A percentile compares a stretch with the other conserved stretches of the same genome.
Conservation (phyloP, 148 eudicot genomes). For the Rhododendron griersonianum region DNA sequence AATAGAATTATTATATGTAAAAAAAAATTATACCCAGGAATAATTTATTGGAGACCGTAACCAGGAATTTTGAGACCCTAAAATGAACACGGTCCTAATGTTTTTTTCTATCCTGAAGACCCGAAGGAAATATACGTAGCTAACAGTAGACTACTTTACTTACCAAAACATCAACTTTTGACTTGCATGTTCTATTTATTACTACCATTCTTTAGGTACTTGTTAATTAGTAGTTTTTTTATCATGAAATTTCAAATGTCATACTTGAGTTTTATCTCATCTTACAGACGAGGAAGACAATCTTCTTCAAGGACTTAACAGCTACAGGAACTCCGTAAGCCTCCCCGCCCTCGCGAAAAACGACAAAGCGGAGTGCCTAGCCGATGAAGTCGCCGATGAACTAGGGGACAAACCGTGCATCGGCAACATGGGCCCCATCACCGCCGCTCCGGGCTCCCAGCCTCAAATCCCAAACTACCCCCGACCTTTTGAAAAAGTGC, state of each 20-base stretch:
- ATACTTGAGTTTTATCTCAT: not conserved
- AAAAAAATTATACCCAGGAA: too few relatives aligned
- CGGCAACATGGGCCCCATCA: constrained; percentile 19
- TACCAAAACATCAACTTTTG: not conserved
- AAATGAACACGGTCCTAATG: too few relatives aligned
- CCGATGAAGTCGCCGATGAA: constrained; percentile 51
- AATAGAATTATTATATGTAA: too few relatives aligned
- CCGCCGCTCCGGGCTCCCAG: constrained; percentile 22
- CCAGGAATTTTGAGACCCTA: too few relatives aligned
- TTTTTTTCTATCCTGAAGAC: not conserved
- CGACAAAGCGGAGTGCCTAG: constrained; percentile 62
- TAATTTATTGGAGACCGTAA: too few relatives aligned
- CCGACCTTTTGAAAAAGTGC: constrained; percentile 51
- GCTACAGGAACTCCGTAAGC: constrained; percentile 41
- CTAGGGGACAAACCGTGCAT: constrained; percentile 40
- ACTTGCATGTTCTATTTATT: too few relatives aligned
- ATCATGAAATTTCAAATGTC: not conserved
- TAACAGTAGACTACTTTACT: not conserved
- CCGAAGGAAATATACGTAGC: not conserved
- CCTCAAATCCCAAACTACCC: constrained; percentile 37
- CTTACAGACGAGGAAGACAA: constrained; percentile 49
- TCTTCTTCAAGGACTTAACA: constrained; percentile 77
- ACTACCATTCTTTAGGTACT: too few relatives aligned
- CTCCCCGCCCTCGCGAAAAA: constrained; percentile 42
- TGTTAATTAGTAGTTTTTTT: too few relatives aligned